Base-by-base conservation (phyloP, 2,329 filamentous ascomycete genomes). In the Endoconidiophora polonica region DNA sequence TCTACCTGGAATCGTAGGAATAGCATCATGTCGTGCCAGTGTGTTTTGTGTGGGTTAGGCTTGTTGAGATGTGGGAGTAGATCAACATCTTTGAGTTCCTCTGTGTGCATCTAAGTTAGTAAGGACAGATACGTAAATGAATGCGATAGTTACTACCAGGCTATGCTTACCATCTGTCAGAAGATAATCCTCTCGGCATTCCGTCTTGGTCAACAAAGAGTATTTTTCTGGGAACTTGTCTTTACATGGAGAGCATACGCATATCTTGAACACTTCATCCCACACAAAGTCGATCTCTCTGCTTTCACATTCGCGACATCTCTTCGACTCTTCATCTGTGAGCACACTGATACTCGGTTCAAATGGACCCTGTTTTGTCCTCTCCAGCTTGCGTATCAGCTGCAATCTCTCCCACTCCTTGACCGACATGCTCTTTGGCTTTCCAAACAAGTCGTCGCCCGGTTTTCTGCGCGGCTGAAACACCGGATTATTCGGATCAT, bases 11-110 rank as follows among this genome's bases (percentile, higher is more conserved):
- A 93, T 1, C 91, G 82, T 20, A 98, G 71, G 62, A 91, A 98
- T 2, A 98, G 74, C 81, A 94, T 94, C 91, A 98, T 98, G 68
- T 94, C 86, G 63, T 95, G 87, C 86, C 87, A 98, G 52, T 88
- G 87, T 0, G 83, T 79, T 63, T 95, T 95, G 66, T 95, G 91
- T 0, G 91, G 91, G 59, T 98, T 98, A 1, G 91, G 90, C 33
- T 81, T 81, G 49, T 84, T 83, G 6, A 98, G 72, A 62, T 93
- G 88, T 0, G 90, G 90, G 0, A 98, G 71, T 1, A 98, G 70
- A 14, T 88, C 83, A 52, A 79, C 75, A 59, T 98, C 91, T 58
- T 83, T 82, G n/a, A 98, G 73, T 63, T 98, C 91, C 36, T 88
- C 85, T 84, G 55, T 10, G 16, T 7, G n/a, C 5, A 18, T 26